Evolutionary conservation across 2,329 filamentous ascomycete species (phyloP), one percentile per base, ranked within the genome.

Genomic region (Pseudogymnoascus sp.): DNA sequence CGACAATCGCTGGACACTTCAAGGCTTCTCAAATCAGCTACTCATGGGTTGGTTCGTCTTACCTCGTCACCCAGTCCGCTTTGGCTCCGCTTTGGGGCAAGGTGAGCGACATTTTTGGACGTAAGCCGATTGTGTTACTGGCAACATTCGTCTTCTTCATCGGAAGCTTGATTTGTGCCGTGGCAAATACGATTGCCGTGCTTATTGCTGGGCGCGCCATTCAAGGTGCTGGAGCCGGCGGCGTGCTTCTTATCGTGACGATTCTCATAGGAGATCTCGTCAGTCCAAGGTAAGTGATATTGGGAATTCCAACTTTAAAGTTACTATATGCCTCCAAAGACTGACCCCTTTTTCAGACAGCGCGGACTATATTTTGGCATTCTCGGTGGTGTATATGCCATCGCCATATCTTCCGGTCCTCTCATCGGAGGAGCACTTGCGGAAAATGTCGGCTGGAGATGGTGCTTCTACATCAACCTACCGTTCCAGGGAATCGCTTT

Each of bases 31-130:
- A 75, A 0, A 69, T 64, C 8, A 79, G 78, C 15, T 82, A 80
- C 65, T 78, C 77, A 4, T 82, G 80, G 80, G 77, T 82, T 42
- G 80, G 80, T n/a, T 76, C 75, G n/a, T 76, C 79, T 9, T 82
- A 80, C 65, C 68, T 80, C 1, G 75, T 82, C 18, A 77, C 76
- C 40, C 77, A 76, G 64, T 73, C 78, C 3, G 78, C 79, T 0
- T 73, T 63, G 0, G 65, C 60, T 3, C 66, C 70, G n/a, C 42
- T 66, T 18, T 72, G 69, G 82, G 83, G 83, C 27, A 86, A 86
- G 67, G 73, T 86, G 21, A 84, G 82, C 59, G 86, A 88, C 67
- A 87, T 88, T 63, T 87, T 82, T 74, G 85, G 85, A 2, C 77
- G 85, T 55, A 88, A 87, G 67, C 80, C 80, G 13, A 79, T 86